Percentiles rank a stretch among this genome's conserved stretches.
These are phyloP conservation scores for Cytospora chrysosperma DNA, from an alignment of 2,329 filamentous ascomycete genomes.

Conservation along the genomic window DNA sequence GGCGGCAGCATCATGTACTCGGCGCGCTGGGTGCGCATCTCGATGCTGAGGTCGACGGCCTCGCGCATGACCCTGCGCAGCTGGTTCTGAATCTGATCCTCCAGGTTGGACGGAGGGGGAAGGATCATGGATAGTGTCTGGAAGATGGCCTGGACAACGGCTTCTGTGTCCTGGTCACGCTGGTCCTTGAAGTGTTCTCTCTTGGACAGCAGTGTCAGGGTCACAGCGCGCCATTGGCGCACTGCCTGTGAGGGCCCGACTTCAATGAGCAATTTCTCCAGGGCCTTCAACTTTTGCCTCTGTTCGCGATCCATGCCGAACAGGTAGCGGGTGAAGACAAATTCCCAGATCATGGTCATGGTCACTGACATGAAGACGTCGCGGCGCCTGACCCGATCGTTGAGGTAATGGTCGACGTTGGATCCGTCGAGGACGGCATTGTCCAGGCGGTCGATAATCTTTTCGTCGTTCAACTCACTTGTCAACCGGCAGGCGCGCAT, in stretches of 20 bases:
- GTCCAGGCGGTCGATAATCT: conserved; percentile 90
- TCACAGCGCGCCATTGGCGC: conserved; percentile 94
- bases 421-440: conserved; percentile 92
- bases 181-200: conserved; percentile 78
- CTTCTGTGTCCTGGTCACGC: conserved; percentile 86
- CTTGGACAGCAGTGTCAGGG: conserved; percentile 81
- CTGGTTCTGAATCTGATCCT: conserved; percentile 77
- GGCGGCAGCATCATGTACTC: conserved; percentile 99
- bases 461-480: conserved; percentile 83
- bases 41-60: conserved; percentile 86
- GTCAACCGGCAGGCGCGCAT: conserved; percentile 82
- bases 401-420: conserved; percentile 84
- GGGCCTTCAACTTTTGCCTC: conserved; percentile 91
- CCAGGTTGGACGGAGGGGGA: conserved; percentile 78
- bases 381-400: conserved; percentile 81
- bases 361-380: conserved; percentile 98
- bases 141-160: conserved; percentile 90
- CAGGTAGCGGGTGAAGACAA: conserved; percentile 94
- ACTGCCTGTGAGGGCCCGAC: conserved; percentile 87
- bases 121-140: conserved; percentile 80
- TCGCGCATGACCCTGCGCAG: conserved; percentile 84
- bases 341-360: conserved; percentile 99
- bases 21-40: conserved; percentile 95
- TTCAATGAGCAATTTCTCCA: conserved; percentile 89
- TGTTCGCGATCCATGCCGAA: conserved; percentile 99